Conservation (phyloP, 2,329 filamentous ascomycete species). For the Clonostachys chloroleuca region DNA sequence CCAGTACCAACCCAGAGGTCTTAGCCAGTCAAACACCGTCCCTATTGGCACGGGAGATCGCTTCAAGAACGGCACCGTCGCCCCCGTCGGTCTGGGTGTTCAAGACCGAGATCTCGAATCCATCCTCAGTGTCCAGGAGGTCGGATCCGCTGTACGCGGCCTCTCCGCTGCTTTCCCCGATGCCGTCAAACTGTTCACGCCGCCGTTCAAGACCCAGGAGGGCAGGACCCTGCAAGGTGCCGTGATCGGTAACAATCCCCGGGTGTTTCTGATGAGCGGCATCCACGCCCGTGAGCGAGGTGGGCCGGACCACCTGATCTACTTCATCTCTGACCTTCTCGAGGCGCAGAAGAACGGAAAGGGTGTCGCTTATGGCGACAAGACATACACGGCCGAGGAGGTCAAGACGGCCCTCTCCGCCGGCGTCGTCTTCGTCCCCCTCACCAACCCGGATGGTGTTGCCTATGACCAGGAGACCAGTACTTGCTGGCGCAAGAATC, state of each 20-base stretch:
- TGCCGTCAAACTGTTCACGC: conserved; percentile 30
- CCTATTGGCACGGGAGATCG: conserved; percentile 30
- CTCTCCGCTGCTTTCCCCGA: conserved; percentile 29
- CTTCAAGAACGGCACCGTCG: conserved; percentile 25
- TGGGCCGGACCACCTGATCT: conserved; percentile 49
- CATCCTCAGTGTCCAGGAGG: conserved; percentile 39
- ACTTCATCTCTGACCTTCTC: conserved; percentile 53
- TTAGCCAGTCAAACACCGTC: conserved; percentile 13
- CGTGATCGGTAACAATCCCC: conserved; percentile 40
- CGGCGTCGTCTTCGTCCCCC: conserved; percentile 47
- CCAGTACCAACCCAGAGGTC: conserved; percentile 24
- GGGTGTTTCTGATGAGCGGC: conserved; percentile 46
- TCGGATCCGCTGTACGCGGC: conserved; percentile 35
- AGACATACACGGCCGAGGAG: conserved; percentile 44
- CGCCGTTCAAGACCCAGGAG: conserved; percentile 38
- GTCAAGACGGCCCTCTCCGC: conserved; percentile 44
- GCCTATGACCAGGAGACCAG: conserved; percentile 43
- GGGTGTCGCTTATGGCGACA: conserved; percentile 46
- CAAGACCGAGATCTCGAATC: conserved; percentile 28
- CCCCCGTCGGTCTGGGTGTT: conserved; percentile 15
- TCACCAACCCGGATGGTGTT: conserved; percentile 51
- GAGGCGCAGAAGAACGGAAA: conserved; percentile 41
- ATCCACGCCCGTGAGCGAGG: conserved; percentile 57
- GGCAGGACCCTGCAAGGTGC: conserved; percentile 29
- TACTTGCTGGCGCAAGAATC: conserved; percentile 53